Conservation (phyloP, 169 alveolate species). For the Cryptosporidium xiaoi region DNA sequence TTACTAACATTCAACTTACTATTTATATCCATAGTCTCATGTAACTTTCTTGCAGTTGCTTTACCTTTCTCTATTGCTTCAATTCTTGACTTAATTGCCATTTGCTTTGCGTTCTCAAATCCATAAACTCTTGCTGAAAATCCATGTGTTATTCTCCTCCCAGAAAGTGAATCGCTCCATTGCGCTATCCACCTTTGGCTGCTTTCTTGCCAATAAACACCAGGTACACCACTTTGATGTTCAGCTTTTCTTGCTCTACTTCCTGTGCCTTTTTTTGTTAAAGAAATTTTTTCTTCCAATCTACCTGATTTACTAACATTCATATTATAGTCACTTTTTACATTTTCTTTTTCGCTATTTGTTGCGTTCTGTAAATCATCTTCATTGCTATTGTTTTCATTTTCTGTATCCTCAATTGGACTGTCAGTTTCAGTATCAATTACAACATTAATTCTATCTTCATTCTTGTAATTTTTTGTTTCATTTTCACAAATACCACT, state of each 20-base stretch:
- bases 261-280: not conserved
- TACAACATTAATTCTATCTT: not conserved
- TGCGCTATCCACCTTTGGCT: constrained; percentile 75
- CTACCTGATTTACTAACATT: not conserved
- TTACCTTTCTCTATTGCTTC: constrained; percentile 73
- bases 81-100: constrained; percentile 71
- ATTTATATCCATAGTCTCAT: constrained; percentile 24
- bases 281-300: not conserved
- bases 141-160: constrained; percentile 74
- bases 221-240: constrained; percentile 75
- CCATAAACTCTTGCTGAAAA: constrained; percentile 75
- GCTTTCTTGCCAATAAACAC: constrained; percentile 74
- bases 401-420: constrained; percentile 1
- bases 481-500: not conserved
- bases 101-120: constrained; percentile 69
- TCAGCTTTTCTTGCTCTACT: constrained; percentile 60
- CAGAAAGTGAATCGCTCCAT: constrained; percentile 71
- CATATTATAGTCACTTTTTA: not conserved
- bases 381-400: not conserved
- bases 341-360: not conserved
- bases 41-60: constrained; percentile 71
- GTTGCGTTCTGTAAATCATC: not conserved
- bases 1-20: constrained; percentile 9
- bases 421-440: constrained; percentile 11
- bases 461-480: not conserved